A percentile compares a stretch with the other conserved stretches of the same genome.
These are phyloP conservation scores for Diaporthe sp. DNA, from an alignment of 2,329 filamentous ascomycete genomes.

Conservation along the genomic window DNA sequence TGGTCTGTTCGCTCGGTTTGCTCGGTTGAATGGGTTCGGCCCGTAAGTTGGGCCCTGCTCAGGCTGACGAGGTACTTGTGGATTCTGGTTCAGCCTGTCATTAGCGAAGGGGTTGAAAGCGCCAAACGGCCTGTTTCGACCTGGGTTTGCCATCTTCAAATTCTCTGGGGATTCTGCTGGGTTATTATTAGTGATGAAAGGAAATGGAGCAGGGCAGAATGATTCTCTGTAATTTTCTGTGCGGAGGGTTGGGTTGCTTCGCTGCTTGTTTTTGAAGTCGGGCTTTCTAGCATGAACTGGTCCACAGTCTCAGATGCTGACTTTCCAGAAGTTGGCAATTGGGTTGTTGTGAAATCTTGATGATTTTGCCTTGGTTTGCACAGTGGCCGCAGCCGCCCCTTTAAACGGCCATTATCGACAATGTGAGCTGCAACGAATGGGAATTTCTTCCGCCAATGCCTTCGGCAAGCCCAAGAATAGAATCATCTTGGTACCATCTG, in stretches of 20 bases:
- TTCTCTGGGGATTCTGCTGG: not conserved
- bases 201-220: not conserved
- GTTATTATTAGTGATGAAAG: not conserved
- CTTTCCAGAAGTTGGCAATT: not conserved
- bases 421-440: not conserved
- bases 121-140: not conserved
- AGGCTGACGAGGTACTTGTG: not conserved
- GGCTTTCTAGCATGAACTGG: not conserved
- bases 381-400: not conserved
- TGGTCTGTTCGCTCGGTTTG: not conserved
- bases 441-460: not conserved
- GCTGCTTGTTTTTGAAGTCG: not conserved
- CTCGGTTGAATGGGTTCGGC: conserved; percentile 10
- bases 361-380: not conserved
- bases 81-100: not conserved
- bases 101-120: conserved; percentile 3
- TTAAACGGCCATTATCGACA: not conserved
- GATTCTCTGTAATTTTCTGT: not conserved
- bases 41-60: not conserved
- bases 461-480: not conserved
- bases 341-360: not conserved
- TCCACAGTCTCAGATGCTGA: conserved; percentile 17
- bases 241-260: not conserved
- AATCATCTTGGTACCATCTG: not conserved
- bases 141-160: not conserved